phyloP scores from a whole-genome alignment of 2,329 filamentous ascomycete species.

The Xylaria digitata region DNA sequence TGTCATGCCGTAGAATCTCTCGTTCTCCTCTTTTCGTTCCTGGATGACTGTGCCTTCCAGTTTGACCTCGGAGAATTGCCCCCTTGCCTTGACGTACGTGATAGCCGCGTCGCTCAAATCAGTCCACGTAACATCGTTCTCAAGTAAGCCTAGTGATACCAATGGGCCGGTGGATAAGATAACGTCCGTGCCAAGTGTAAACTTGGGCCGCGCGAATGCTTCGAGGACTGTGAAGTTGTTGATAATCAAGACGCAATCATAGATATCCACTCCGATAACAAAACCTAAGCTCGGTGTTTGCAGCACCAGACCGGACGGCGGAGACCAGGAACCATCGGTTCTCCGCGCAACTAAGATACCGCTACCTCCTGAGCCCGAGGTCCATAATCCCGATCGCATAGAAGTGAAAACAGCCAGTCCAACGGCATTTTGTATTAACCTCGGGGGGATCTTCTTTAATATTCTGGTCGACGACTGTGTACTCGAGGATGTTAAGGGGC shows the following conservation, averaged over 20 bases:
- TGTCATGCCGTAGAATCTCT: conserved; percentile 65
- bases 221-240: conserved; percentile 88
- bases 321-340: conserved; percentile 89
- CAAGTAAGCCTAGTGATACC: conserved; percentile 63
- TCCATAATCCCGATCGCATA: conserved; percentile 92
- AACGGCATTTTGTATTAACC: conserved; percentile 88
- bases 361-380: conserved; percentile 90
- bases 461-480: conserved; percentile 66
- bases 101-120: conserved; percentile 66
- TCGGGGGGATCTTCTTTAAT: conserved; percentile 83
- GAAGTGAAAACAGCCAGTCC: conserved; percentile 94
- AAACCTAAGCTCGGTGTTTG: conserved; percentile 92
- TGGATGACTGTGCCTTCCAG: conserved; percentile 67
- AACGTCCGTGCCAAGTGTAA: conserved; percentile 85
- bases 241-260: conserved; percentile 94
- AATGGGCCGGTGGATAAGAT: conserved; percentile 81
- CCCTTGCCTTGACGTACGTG: conserved; percentile 69
- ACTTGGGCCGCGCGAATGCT: conserved; percentile 80
- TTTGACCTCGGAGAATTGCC: conserved; percentile 66
- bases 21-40: conserved; percentile 69
- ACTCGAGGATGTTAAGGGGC: conserved; percentile 48
- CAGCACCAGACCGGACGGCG: conserved; percentile 88
- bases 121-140: conserved; percentile 63
- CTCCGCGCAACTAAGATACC: conserved; percentile 87
- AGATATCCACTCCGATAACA: conserved; percentile 90